Evolutionary conservation across 2,329 filamentous ascomycete genomes (phyloP), one percentile per base, ranked within the genome.

Genomic region (Nothophoma quercina): DNA sequence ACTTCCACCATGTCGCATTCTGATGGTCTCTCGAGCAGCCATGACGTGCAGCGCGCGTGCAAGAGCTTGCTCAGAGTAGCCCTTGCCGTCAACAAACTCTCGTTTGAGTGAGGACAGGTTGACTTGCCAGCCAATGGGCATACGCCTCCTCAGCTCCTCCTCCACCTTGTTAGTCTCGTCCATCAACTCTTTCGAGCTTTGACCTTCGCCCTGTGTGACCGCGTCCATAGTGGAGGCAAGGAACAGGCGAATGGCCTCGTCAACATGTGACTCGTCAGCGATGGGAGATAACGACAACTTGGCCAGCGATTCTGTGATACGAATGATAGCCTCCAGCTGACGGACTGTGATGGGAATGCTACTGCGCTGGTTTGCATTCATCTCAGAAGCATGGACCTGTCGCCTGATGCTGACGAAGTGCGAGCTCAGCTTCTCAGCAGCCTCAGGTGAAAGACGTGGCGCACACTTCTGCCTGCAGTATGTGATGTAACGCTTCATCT

Each of bases 281-380:
- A 97, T 83, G 3, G 93, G 88, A 0, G 89, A 91, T 7, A 99
- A 84, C 0, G 89, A 87, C 34, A 99, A 81, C 75, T 99, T 99
- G 50, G 95, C 95, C 2, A 99, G 85, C 0, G 95, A 92, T 74
- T 99, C 95, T 2, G 93, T 96, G 69, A 99, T 98, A 72, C 95
- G 93, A 59, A 98, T 90, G 63, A 99, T 96, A 67, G 93, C 93
- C 76, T 99, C 95, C 5, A 99, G 85, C 73, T 99, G 95, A 73
- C 95, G 92, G 43, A 99, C 90, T 0, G 95, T 99, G 75, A 99
- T 99, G 43, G 95, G 95, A 66, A 99, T 98, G 16, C 90, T 95
- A 6, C 91, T 96, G 15, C 95, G 89, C 32, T 89, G 84, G 74
- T 97, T 96, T 58, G 93, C 89, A 68, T 96, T 90, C 35, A 96